Base-by-base conservation (phyloP, 1,139 yeast genomes). In the Suhomyces taliae region DNA sequence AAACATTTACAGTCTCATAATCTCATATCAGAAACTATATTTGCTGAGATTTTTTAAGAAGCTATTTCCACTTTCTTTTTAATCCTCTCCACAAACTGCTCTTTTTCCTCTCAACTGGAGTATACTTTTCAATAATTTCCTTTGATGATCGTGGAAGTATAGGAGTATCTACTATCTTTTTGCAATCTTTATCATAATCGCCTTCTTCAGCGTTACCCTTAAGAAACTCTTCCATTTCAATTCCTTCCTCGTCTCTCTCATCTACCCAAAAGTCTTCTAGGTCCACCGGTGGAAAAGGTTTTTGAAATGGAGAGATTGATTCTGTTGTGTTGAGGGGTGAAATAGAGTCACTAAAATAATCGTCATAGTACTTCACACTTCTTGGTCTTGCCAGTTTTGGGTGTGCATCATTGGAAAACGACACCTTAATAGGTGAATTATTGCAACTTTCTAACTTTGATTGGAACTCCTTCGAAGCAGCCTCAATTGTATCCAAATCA, bases 401-500 rank as follows among this genome's bases (percentile, higher is more conserved):
- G n/a, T 29, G n/a, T 11, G n/a, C 3, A 29, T 29, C 32, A 11
- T 9, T 11, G n/a, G n/a, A 29, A 29, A 9, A 9, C 11, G 32
- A 9, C n/a, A 9, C 32, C n/a, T 11, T 29, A 2, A 29, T 11
- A 9, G 32, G 32, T 29, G 32, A 29, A 6, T 29, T 29, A 11
- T 29, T 29, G n/a, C 32, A 29, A 29, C 32, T 29, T 9, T n/a
- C 24, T 7, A 41, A 36, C 8, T 39, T 19, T 27, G 34, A 36
- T 27, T 50, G 48, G 34, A 52, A 46, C 14, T 44, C 39, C 11
- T 38, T 45, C 6, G 52, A 47, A 15, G 49, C 55, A 8, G 31
- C 37, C 1, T 55, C 52, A 8, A 53, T 50, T 29, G 27, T 37
- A 34, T 51, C 55, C 39, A 53, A 46, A 45, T 52, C 55, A n/a